Base-by-base conservation (phyloP, 495 filamentous ascomycete genomes). In the Cudoniella acicularis region DNA sequence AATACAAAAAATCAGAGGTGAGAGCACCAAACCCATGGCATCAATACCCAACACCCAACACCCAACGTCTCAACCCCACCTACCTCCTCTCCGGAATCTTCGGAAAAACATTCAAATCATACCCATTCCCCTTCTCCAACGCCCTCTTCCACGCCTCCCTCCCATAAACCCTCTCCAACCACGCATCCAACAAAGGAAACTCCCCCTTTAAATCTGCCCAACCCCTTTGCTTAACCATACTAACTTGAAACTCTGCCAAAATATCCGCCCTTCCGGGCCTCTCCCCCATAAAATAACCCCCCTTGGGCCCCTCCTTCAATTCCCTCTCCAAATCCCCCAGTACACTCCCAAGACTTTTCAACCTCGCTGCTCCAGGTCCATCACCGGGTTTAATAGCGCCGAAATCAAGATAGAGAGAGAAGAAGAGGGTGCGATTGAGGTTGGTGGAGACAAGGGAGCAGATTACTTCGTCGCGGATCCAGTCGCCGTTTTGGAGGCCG, bases 71-170 rank as follows among this genome's bases (percentile, higher is more conserved):
- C 30, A 36, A 36, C 30, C 30, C 13, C 30, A 36, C 30, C 30
- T 36, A 36, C 30, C 30, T 36, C 13, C 30, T 4, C 13, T 36
- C 30, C 6, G 30, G 30, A 4, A 20, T n/a, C 20, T 51, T 56
- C 20, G 59, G 47, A 25, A 56, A 56, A 17, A 18, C 2, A 42
- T 17, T 42, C 40, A 70, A 46, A 42, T 64, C 42, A 51, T 70
- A 70, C 3, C 56, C 68, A 49, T 69, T 67, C 1, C 67, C 67
- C 60, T 71, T 70, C 60, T 66, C 61, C 47, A 69, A 42, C 0
- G 67, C 54, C 58, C 64, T 60, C 45, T 67, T 62, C 46, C 61
- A 69, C 30, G 62, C 68, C 1, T 56, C 48, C 46, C 67, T 64
- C 2, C 51, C 60, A 26, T 58, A 64, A 41, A 60, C 56, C 10